Base-by-base conservation (phyloP, 2,329 filamentous ascomycete species). In the Xylaria sp. region DNA sequence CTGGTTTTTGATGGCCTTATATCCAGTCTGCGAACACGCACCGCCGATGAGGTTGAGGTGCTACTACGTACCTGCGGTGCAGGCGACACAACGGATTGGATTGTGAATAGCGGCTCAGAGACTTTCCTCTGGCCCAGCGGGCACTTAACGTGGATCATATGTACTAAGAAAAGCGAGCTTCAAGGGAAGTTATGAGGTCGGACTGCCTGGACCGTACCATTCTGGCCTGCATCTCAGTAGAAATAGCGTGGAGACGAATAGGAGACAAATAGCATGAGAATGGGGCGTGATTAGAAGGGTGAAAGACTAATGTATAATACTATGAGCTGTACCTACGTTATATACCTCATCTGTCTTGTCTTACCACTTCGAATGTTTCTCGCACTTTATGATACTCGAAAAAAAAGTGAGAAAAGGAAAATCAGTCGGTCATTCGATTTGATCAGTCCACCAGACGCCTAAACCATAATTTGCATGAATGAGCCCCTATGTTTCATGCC, bases 1-100 rank as follows among this genome's bases (percentile, higher is more conserved):
- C 80, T 93, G 19, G 84, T 88, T 0, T 90, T 91, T 74, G 92
- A 94, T 78, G 92, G 92, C 2, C 81, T 88, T 65, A 84, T 93
- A 56, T 92, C 89, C 9, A 87, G 86, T 47, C 76, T 93, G 72
- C 82, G 92, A 51, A 92, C 90, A 6, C 85, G 92, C 64, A 92
- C 87, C 3, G 84, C 89, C 0, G 84, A 85, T 14, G 92, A 94
- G 79, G 85, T 93, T 4, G 81, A 89, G 76, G 75, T 76, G 0
- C 77, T 94, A 72, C 78, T 93, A 70, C 82, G 85, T 64, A 81
- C 81, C 3, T 88, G 85, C 73, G 85, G 83, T 11, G 84, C 82
- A 2, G 78, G 81, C 34, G 54, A 62, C n/a, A 78, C 79, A 42
- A 77, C 74, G 3, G 74, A 74, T n/a, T 88, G 86, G 86, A 81